Conservation (phyloP, 441 rosid species). For the Euphorbia schlechtendalii region DNA sequence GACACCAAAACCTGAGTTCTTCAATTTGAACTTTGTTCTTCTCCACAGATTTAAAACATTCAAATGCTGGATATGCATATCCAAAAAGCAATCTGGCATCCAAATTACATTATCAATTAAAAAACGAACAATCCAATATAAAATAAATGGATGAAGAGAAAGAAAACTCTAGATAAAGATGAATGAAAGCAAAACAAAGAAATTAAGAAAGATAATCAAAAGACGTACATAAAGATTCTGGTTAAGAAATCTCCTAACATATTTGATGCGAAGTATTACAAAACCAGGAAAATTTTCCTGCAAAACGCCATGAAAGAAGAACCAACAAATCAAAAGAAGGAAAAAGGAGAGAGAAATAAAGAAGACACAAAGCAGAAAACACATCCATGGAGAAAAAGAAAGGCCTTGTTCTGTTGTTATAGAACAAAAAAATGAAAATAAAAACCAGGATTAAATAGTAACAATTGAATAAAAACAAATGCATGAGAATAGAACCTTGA, state of each 20-base stretch:
- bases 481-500: too few species aligned
- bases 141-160: neutral
- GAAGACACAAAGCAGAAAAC: neutral
- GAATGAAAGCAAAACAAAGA: neutral
- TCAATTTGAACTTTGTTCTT: constrained; percentile 50
- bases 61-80: constrained; percentile 81
- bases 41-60: constrained; percentile 70
- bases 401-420: neutral
- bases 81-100: constrained; percentile 58
- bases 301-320: neutral
- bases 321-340: neutral
- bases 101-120: neutral
- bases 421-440: neutral
- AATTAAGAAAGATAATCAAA: neutral
- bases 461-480: too few species aligned
- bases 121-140: too few species aligned
- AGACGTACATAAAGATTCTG: constrained; percentile 44
- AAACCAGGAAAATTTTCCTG: constrained; percentile 26
- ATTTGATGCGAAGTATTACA: constrained; percentile 17
- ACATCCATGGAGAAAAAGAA: neutral
- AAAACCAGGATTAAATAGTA: too few species aligned
- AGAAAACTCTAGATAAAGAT: neutral
- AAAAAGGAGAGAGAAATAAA: neutral
- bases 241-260: constrained; percentile 60
- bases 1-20: constrained; percentile 76